A percentile compares a stretch with the other conserved stretches of the same genome.
phyloP scores from a whole-genome alignment of 495 filamentous ascomycete species.

The Neurospora terricola region DNA sequence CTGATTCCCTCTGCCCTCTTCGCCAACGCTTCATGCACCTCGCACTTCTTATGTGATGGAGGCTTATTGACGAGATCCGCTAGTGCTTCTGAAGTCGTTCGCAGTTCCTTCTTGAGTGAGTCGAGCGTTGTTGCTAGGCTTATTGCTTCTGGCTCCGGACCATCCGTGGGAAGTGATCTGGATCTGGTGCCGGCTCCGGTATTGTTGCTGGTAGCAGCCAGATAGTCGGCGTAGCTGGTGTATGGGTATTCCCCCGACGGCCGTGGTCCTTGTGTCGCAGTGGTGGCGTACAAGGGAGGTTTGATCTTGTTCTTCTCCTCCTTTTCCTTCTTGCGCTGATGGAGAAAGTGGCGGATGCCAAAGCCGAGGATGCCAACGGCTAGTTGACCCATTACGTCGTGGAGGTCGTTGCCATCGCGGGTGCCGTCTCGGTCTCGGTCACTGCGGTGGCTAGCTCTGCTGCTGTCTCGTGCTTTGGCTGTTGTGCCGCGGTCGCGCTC shows the following conservation, averaged over 20 bases:
- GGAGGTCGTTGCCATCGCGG: conserved; percentile 12
- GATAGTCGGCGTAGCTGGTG: neutral
- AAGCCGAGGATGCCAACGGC: conserved; percentile 16
- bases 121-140: conserved; percentile 13
- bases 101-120: conserved; percentile 11
- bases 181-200: neutral
- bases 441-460: neutral
- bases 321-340: conserved; percentile 4
- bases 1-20: conserved; percentile 12
- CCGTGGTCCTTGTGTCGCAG: neutral
- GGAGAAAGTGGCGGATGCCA: conserved; percentile 13
- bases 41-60: conserved; percentile 9
- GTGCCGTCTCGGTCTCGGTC: neutral
- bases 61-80: conserved; percentile 1
- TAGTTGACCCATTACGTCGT: conserved; percentile 17
- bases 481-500: neutral
- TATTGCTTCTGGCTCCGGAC: neutral
- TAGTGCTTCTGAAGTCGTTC: conserved; percentile 9
- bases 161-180: neutral
- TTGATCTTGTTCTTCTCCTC: neutral
- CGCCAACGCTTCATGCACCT: conserved; percentile 11
- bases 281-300: neutral
- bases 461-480: neutral
- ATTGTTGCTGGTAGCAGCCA: neutral
- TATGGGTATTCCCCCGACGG: neutral